phyloP scores from a whole-genome alignment of 768 basidiomycete species.

The Agaricus blazei region DNA sequence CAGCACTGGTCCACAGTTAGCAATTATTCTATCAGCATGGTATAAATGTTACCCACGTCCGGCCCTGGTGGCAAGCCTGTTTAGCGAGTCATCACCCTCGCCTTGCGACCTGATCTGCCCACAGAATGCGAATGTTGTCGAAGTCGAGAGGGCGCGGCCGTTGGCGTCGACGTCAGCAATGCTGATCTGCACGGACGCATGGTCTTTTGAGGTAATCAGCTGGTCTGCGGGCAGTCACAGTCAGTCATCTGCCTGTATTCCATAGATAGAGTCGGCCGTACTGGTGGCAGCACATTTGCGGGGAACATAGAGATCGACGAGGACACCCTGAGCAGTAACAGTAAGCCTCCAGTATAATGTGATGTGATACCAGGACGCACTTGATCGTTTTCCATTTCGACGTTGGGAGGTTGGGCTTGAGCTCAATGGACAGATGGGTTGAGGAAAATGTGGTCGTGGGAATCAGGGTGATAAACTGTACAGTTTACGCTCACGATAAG shows the following conservation, averaged over 20 bases:
- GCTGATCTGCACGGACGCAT: slow-evolving; percentile 96
- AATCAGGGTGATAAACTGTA: slow-evolving; percentile 6
- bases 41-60: slow-evolving; percentile 64
- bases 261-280: slow-evolving; percentile 36
- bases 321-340: slow-evolving; percentile 64
- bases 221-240: slow-evolving; percentile 60
- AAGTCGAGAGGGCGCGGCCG: slow-evolving; percentile 72
- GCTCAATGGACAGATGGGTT: neutral
- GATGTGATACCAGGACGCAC: slow-evolving; percentile 35
- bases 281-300: slow-evolving; percentile 98
- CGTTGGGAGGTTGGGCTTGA: slow-evolving; percentile 16
- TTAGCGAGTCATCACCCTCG: slow-evolving; percentile 94
- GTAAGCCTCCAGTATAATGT: slow-evolving; percentile 5
- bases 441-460: slow-evolving; percentile 2
- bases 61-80: slow-evolving; percentile 92
- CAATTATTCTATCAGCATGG: neutral
- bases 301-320: slow-evolving; percentile 99
- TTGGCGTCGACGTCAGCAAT: slow-evolving; percentile 91
- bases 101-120: slow-evolving; percentile 93
- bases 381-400: slow-evolving; percentile 87
- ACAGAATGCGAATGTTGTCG: slow-evolving; percentile 91
- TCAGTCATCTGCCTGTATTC: neutral
- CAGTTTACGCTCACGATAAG: slow-evolving; percentile 1
- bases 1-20: slow-evolving; percentile 60
- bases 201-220: slow-evolving; percentile 97